Evolutionary conservation across 1,284 basidiomycete species (phyloP), one percentile per base, ranked within the genome.

Genomic region (Heterobasidion annosum): DNA sequence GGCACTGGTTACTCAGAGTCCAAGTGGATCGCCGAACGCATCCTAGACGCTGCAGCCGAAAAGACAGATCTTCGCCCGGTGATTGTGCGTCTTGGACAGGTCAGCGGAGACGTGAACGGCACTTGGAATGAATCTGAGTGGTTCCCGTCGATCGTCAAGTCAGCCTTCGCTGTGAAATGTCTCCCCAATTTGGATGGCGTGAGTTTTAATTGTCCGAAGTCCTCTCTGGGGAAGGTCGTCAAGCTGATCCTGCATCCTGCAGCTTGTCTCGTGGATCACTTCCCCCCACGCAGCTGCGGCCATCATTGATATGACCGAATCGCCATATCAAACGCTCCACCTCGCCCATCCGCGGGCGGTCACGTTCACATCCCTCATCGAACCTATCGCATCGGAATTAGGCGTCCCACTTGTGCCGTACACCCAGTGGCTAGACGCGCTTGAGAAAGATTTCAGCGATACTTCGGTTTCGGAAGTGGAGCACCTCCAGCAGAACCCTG

Each of bases 1-100:
- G 65, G 65, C 6, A 56, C 60, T 0, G 69, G 69, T 6, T 70
- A 70, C 49, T 61, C 67, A 32, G 68, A 69, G 54, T 64, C 65
- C 8, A 70, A 70, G 56, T 69, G 65, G 63, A 62, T 69, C 18
- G 57, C 60, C 15, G 68, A 70, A 53, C 58, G 62, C 43, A 61
- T 70, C 33, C 56, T 70, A 3, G 55, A 58, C 15, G 54, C 35
- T 34, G 66, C 66, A 8, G 57, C 62, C n/a, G 50, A 56, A 44
- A 44, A 62, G 16, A 67, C 67, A 1, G 40, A 57, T 3, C 52
- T 69, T 10, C 53, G 54, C 25, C 57, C 65, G 13, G 56, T 60
- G 9, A 58, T 64, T 8, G 58, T 68, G 13, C 63, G 66, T 12
- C 60, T 67, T 4, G 67, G 67, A 1, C 67, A 68, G 46, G 59